These are phyloP conservation scores for Exophiala phaeomuriformis DNA, from an alignment of 2,329 filamentous ascomycete species.

Conservation along the genomic window DNA sequence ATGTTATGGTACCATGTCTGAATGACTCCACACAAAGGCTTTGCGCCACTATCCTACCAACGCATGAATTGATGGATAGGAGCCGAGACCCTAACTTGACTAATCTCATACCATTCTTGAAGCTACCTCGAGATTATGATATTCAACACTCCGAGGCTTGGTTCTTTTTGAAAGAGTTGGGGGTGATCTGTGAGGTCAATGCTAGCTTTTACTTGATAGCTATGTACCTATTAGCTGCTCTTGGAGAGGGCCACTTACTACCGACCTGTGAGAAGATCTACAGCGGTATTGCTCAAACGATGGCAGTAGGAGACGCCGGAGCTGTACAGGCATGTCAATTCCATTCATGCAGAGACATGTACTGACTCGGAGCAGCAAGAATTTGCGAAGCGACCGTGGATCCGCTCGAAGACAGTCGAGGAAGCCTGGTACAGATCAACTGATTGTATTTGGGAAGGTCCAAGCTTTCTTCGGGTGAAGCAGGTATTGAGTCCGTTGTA, in stretches of 20 bases:
- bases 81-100: neutral
- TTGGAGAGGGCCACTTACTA: neutral
- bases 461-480: constrained; percentile 8
- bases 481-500: constrained; percentile 8
- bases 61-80: constrained; percentile 4
- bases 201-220: constrained; percentile 6
- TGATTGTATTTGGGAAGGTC: constrained; percentile 17
- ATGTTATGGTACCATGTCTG: constrained; percentile 5
- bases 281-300: constrained; percentile 9
- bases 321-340: constrained; percentile 5
- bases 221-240: neutral
- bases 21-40: neutral
- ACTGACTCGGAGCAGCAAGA: neutral
- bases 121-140: constrained; percentile 7
- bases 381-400: constrained; percentile 1
- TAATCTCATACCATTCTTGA: constrained; percentile 6
- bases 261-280: constrained; percentile 8
- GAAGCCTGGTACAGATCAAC: constrained; percentile 10
- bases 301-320: constrained; percentile 2
- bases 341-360: neutral
- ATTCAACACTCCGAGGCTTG: constrained; percentile 5
- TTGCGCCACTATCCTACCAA: constrained; percentile 10
- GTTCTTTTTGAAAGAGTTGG: constrained; percentile 12
- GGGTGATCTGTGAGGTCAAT: constrained; percentile 11
- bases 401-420: constrained; percentile 1